phyloP scores from a whole-genome alignment of 2,329 filamentous ascomycete genomes.

The Colletotrichum chlorophyti region DNA sequence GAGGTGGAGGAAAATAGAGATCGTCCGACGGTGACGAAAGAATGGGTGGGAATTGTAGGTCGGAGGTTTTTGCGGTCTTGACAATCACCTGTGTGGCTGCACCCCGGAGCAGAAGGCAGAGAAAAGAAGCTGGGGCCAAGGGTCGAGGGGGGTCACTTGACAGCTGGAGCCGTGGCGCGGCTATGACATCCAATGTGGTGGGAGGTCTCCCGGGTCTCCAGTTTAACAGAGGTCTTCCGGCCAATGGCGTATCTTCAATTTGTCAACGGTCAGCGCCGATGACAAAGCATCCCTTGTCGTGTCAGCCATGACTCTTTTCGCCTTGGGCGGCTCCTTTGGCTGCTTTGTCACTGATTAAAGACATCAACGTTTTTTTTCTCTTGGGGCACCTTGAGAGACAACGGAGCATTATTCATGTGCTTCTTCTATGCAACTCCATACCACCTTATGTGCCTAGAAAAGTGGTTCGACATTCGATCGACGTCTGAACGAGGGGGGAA shows the following conservation, averaged over 20 bases:
- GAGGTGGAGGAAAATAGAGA: background rate
- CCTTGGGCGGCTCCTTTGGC: background rate
- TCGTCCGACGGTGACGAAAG: slow-evolving; percentile 5
- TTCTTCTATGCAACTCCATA: background rate
- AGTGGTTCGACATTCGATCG: no score
- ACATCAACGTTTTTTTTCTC: no score
- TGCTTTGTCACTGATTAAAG: background rate
- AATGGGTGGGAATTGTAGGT: slow-evolving; percentile 12
- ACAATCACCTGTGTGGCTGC: slow-evolving; percentile 8
- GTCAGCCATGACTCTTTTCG: background rate
- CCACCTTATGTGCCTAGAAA: background rate
- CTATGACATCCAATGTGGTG: slow-evolving; percentile 26
- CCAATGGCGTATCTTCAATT: slow-evolving; percentile 24
- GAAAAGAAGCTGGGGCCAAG: slow-evolving; percentile 18
- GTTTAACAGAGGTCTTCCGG: background rate
- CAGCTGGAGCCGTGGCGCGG: slow-evolving; percentile 22
- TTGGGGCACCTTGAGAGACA: background rate
- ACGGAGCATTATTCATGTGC: background rate
- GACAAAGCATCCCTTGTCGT: slow-evolving; percentile 18
- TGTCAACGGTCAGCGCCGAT: slow-evolving; percentile 11
- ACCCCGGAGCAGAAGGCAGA: slow-evolving; percentile 6
- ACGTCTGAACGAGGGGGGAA: background rate
- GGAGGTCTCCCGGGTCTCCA: no score
- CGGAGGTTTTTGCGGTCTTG: slow-evolving; percentile 19
- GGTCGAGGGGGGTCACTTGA: slow-evolving; percentile 25